phyloP scores from a whole-genome alignment of 768 basidiomycete species.

The Daedaleopsis nitida region DNA sequence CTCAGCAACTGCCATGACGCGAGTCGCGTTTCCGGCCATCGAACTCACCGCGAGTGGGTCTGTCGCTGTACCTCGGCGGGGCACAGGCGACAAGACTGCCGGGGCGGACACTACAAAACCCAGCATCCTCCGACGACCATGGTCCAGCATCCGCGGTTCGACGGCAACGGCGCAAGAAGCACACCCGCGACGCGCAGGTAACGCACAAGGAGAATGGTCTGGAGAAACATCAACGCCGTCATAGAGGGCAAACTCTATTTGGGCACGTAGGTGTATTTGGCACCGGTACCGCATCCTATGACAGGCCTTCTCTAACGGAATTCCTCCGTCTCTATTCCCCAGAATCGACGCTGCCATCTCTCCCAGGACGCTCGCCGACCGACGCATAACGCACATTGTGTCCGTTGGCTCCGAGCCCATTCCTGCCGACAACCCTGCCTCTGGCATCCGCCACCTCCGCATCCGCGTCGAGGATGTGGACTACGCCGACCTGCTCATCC shows the following conservation, averaged over 20 bases:
- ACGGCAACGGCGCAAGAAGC: conserved; percentile 8
- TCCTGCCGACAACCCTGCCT: conserved; percentile 69
- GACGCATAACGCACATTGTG: conserved; percentile 76
- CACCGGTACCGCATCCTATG: conserved; percentile 16
- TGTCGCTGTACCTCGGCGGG: conserved; percentile 14
- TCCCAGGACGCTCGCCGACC: conserved; percentile 69
- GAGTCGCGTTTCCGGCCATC: conserved; percentile 17
- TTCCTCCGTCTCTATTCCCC: conserved; percentile 7
- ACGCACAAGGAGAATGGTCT: conserved; percentile 16
- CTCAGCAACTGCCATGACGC: conserved; percentile 23
- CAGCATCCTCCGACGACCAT: conserved; percentile 13
- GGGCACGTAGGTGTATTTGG: conserved; percentile 21
- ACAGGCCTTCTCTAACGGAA: conserved; percentile 14
- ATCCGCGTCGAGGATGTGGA: conserved; percentile 59
- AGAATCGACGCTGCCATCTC: conserved; percentile 74
- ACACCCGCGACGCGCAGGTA: too few relatives aligned
- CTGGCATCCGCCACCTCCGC: conserved; percentile 69
- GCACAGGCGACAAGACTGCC: conserved; percentile 9
- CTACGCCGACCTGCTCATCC: conserved; percentile 61
- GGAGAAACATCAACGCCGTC: conserved; percentile 27
- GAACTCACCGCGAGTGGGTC: conserved; percentile 11
- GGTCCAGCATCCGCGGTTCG: conserved; percentile 10
- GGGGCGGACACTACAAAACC: conserved; percentile 22
- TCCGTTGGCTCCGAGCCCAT: conserved; percentile 77
- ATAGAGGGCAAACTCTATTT: conserved; percentile 25